These are phyloP conservation scores for Citrus trifoliata DNA, from an alignment of 345 rosid species.

Conservation along the genomic window DNA sequence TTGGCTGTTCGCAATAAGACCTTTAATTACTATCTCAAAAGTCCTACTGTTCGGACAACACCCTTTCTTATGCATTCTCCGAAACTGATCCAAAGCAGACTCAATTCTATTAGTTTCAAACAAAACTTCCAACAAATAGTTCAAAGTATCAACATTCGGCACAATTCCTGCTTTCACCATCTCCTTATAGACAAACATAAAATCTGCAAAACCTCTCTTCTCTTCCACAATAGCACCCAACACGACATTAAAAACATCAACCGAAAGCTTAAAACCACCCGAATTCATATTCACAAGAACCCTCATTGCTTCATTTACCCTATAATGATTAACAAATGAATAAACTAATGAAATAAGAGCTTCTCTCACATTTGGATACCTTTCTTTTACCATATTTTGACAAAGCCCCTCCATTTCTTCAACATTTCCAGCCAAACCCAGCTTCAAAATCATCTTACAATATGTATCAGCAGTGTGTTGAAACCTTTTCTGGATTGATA, in stretches of 20 bases:
- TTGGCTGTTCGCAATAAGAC: constrained; percentile 28
- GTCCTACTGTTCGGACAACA: constrained; percentile 43
- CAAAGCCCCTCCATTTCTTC: constrained; percentile 41
- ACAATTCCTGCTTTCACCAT: constrained; percentile 52
- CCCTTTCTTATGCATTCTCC: constrained; percentile 47
- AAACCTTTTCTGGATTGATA: constrained; percentile 37
- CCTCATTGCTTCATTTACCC: constrained; percentile 35
- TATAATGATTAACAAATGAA: constrained; percentile 29
- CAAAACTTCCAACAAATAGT: constrained; percentile 43
- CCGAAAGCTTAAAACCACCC: constrained; percentile 33
- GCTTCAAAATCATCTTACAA: constrained; percentile 41
- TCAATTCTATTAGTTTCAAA: constrained; percentile 35
- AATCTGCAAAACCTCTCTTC: constrained; percentile 34
- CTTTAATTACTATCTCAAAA: constrained; percentile 42
- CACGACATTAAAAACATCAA: constrained; percentile 35
- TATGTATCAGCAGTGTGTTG: constrained; percentile 43
- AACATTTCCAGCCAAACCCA: constrained; percentile 48
- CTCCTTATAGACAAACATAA: constrained; percentile 56
- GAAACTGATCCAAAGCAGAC: constrained; percentile 46
- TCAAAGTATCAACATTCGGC: constrained; percentile 46
- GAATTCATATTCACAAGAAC: constrained; percentile 35
- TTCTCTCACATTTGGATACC: constrained; percentile 25
- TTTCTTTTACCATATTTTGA: constrained; percentile 33
- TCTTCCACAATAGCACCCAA: constrained; percentile 39
- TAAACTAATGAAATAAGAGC: constrained; percentile 35